phyloP scores from a whole-genome alignment of 331 rosid species.

The Acacia pycnantha region DNA sequence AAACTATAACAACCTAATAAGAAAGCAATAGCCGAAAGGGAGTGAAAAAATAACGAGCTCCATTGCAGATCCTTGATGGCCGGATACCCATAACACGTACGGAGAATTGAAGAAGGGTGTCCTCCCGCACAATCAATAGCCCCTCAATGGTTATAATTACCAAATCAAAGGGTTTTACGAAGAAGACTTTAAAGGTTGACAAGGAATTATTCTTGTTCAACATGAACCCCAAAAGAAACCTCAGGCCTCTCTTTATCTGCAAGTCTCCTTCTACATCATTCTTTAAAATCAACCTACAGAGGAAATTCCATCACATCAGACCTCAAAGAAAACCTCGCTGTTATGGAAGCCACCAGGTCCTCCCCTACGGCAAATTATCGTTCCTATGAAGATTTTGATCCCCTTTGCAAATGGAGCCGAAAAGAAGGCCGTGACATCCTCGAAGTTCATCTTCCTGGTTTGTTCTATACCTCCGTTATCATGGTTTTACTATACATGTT shows the following conservation, averaged over 20 bases:
- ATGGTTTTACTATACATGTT: background rate
- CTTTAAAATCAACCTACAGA: background rate
- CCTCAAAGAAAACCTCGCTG: background rate
- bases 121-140: background rate
- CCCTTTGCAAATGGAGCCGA: constrained; percentile 50
- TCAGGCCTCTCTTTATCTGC: background rate
- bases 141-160: background rate
- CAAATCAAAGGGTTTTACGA: background rate
- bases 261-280: background rate
- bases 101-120: background rate
- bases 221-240: constrained; percentile 30
- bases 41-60: too few relatives aligned
- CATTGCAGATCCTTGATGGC: background rate
- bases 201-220: constrained; percentile 35
- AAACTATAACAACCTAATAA: too few relatives aligned
- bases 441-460: constrained; percentile 69
- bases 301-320: background rate
- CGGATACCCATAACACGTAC: too few relatives aligned
- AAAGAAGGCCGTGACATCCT: constrained; percentile 39
- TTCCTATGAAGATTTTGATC: constrained; percentile 58
- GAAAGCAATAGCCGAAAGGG: too few relatives aligned
- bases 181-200: constrained; percentile 29
- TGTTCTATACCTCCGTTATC: background rate
- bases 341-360: constrained; percentile 30
- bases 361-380: constrained; percentile 1